phyloP scores from a whole-genome alignment of 768 basidiomycete species.

The Rossbeevera mucosa region DNA sequence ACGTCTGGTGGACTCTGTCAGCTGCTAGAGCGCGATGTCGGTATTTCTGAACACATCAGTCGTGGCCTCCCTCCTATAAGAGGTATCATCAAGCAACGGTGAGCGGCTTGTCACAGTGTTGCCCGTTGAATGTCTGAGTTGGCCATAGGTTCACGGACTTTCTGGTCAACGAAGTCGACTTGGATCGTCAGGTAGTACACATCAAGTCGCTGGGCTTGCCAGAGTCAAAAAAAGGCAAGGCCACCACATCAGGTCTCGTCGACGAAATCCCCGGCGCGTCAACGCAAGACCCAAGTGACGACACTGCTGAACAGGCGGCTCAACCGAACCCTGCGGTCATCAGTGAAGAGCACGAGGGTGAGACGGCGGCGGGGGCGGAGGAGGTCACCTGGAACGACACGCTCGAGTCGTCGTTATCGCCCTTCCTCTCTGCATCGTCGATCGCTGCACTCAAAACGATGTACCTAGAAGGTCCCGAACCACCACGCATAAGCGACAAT shows the following conservation, averaged over 20 bases:
- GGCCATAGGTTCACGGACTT: conserved; percentile 89
- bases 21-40: conserved; percentile 73
- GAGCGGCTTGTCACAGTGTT: conserved; percentile 15
- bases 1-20: conserved; percentile 54
- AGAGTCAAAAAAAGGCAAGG: conserved; percentile 41
- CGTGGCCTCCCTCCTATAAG: conserved; percentile 66
- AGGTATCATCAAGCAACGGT: conserved; percentile 98
- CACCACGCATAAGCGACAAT: conserved; percentile 65
- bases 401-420: conserved; percentile 50
- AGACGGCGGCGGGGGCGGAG: neutral
- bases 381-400: conserved; percentile 63
- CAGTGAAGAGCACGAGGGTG: neutral
- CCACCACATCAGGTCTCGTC: conserved; percentile 23
- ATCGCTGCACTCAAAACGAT: conserved; percentile 65
- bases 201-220: conserved; percentile 77
- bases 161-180: conserved; percentile 86
- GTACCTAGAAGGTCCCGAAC: conserved; percentile 76
- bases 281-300: conserved; percentile 10
- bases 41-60: conserved; percentile 84
- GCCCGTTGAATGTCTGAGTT: neutral
- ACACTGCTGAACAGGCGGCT: neutral
- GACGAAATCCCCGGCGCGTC: conserved; percentile 14
- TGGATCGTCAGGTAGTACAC: conserved; percentile 74
- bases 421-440: conserved; percentile 59
- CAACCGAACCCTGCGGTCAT: neutral